phyloP scores from a whole-genome alignment of 202 grass and related monocot genomes.

The Schoenoplectus triqueter region DNA sequence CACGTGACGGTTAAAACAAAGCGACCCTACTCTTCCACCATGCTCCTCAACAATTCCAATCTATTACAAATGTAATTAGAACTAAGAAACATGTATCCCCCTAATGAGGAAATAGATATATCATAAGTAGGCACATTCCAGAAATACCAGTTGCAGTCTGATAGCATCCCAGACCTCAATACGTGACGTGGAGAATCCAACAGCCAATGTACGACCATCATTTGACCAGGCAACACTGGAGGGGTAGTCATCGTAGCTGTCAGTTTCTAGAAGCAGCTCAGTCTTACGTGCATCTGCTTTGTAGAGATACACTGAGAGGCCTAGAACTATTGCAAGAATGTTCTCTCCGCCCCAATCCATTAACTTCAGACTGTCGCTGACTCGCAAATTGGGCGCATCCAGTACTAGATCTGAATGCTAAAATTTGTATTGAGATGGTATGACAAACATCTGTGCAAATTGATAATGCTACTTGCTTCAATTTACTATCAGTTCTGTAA shows the following conservation, averaged over 20 bases:
- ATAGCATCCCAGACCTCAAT: slow-evolving; percentile 47
- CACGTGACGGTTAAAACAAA: slow-evolving; percentile 41
- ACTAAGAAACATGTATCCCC: background rate
- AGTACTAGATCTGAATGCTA: slow-evolving; percentile 40
- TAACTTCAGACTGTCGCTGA: slow-evolving; percentile 42
- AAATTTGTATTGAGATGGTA: background rate
- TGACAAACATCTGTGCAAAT: background rate
- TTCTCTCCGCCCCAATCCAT: slow-evolving; percentile 50
- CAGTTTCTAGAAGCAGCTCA: slow-evolving; percentile 27
- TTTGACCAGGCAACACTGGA: slow-evolving; percentile 47
- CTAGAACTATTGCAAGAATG: slow-evolving; percentile 41
- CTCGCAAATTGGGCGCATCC: slow-evolving; percentile 38
- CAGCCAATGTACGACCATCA: slow-evolving; percentile 41
- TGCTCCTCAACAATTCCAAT: slow-evolving; percentile 44
- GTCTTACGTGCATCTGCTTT: slow-evolving; percentile 15
- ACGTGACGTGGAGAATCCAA: slow-evolving; percentile 45
- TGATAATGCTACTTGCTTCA: background rate
- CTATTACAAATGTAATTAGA: slow-evolving; percentile 38
- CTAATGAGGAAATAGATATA: slow-evolving; percentile 7
- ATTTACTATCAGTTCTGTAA: background rate
- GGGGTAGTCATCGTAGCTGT: slow-evolving; percentile 36
- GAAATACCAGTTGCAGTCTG: slow-evolving; percentile 27
- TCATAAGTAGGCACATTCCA: background rate
- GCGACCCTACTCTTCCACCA: slow-evolving; percentile 42
- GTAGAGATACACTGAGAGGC: slow-evolving; percentile 44